Base-by-base conservation (phyloP, 495 filamentous ascomycete genomes). In the Cenococcum geophilum region DNA sequence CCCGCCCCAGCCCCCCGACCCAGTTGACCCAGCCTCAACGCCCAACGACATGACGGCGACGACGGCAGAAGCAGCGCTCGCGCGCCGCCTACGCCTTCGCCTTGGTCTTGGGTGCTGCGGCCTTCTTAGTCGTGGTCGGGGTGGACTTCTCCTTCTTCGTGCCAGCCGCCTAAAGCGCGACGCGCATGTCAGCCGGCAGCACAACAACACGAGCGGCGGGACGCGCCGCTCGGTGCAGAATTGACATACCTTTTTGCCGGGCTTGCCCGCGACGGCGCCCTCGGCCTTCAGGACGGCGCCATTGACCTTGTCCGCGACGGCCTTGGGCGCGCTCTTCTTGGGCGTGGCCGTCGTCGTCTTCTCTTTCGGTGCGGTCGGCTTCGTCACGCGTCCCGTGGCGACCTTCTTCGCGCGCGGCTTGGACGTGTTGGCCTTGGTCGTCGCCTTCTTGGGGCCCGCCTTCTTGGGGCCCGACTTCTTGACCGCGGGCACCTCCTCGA, bases 281-380 rank as follows among this genome's bases (percentile, higher is more conserved):
- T 64, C 48, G 32, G 63, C 62, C 62, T 71, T 70, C 71, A 72
- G 65, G 4, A 71, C 68, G n/a, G 58, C 68, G 4, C 62, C 66
- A 36, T 71, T 70, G 5, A 75, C 71, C 61, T 69, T 66, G 37
- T 72, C 69, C 58, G 59, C 48, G 27, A 55, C 36, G 23, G 57
- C 35, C 53, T 57, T 51, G 5, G 59, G 16, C 37, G 58, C 51
- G 53, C 49, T 67, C 58, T 70, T 67, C 54, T 64, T 66, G 5
- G 62, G 61, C 68, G 57, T 11, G 52, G 48, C 21, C 18, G 48
- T 59, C 14, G 50, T 55, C 4, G 53, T 51, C 12, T 60, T 61
- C 60, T 65, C 68, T 60, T 71, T 69, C 27, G 54, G 23, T 2
- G 56, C 61, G 8, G 55, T 32, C 56, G 37, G 45, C 64, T 64